A percentile compares a stretch with the other conserved stretches of the same genome.
Evolutionary conservation across 78 protist genomes (phyloP).

Genomic region (Planoprotostelium fungivorum): DNA sequence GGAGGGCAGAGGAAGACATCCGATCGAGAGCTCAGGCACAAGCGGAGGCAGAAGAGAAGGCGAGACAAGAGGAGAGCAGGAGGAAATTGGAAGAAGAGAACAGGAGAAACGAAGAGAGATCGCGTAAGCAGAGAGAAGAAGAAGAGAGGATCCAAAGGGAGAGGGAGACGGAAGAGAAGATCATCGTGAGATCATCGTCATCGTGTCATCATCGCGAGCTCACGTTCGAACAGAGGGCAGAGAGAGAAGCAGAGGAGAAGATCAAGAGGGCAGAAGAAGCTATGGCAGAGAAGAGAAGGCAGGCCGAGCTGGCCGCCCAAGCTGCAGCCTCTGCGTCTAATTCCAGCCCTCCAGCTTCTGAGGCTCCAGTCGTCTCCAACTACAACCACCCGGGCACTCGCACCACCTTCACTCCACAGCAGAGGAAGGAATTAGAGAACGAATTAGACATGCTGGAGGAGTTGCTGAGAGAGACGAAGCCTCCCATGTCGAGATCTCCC

Average conservation of each 20-base stretch:
- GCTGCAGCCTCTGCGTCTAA: too few species aligned
- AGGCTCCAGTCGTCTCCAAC: too few species aligned
- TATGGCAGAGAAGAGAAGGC: not conserved
- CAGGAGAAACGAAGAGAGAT: not conserved
- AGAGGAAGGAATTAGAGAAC: not conserved
- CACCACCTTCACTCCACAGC: not conserved
- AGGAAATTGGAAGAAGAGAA: not conserved
- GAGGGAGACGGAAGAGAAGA: not conserved
- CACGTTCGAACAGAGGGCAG: not conserved
- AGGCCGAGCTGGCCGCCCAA: not conserved
- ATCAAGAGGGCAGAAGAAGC: not conserved
- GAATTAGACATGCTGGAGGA: not conserved
- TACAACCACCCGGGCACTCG: not conserved
- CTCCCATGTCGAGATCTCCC: not conserved
- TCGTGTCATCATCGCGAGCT: not conserved
- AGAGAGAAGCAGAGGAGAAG: not conserved
- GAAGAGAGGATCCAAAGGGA: not conserved
- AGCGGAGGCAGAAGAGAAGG: not conserved
- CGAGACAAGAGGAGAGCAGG: not conserved
- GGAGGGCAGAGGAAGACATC: not conserved
- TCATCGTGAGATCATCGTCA: not conserved
- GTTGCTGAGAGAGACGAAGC: not conserved
- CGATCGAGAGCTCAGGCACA: not conserved
- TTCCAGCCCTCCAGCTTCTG: too few species aligned
- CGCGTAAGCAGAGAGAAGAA: not conserved